Evolutionary conservation across 768 basidiomycete species (phyloP).

Genomic region (Xerocomus potaroensis): DNA sequence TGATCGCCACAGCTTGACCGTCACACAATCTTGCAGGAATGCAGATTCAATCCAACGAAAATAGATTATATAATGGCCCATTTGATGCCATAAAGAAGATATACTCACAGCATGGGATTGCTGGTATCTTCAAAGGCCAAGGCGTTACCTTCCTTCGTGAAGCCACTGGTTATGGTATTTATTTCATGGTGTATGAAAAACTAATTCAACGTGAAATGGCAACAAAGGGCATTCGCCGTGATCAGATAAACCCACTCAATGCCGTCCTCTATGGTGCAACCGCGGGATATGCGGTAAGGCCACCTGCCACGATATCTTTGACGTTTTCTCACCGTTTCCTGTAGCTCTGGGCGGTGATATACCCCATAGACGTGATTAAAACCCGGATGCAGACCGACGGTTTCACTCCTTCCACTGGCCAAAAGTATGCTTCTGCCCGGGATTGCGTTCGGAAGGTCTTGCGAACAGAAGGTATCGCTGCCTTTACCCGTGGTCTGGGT

Average conservation of each 20-base stretch:
- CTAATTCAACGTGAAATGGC: conserved; percentile 83
- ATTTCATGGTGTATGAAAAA: conserved; percentile 92
- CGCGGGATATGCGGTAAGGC: conserved; percentile 84
- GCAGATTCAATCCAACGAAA: conserved; percentile 82
- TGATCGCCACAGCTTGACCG: background rate
- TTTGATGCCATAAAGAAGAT: conserved; percentile 88
- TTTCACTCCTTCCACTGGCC: conserved; percentile 67
- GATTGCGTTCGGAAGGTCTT: conserved; percentile 83
- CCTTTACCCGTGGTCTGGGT: conserved; percentile 86
- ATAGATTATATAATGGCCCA: conserved; percentile 78
- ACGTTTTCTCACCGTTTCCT: conserved; percentile 8
- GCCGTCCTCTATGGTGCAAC: conserved; percentile 86
- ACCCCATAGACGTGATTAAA: conserved; percentile 96
- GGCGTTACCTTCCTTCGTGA: conserved; percentile 83
- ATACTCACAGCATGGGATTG: conserved; percentile 64
- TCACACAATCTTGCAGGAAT: conserved; percentile 50
- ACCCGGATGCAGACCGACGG: conserved; percentile 95
- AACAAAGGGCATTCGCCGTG: conserved; percentile 63
- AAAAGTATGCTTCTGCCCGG: conserved; percentile 77
- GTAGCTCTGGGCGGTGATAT: conserved; percentile 88
- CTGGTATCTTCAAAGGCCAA: conserved; percentile 92
- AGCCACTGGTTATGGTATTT: conserved; percentile 76
- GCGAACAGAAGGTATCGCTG: conserved; percentile 76
- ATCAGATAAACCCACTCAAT: conserved; percentile 73
- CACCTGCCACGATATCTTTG: conserved; percentile 8